Conservation (phyloP, 768 basidiomycete genomes). For the Suillus sp. region DNA sequence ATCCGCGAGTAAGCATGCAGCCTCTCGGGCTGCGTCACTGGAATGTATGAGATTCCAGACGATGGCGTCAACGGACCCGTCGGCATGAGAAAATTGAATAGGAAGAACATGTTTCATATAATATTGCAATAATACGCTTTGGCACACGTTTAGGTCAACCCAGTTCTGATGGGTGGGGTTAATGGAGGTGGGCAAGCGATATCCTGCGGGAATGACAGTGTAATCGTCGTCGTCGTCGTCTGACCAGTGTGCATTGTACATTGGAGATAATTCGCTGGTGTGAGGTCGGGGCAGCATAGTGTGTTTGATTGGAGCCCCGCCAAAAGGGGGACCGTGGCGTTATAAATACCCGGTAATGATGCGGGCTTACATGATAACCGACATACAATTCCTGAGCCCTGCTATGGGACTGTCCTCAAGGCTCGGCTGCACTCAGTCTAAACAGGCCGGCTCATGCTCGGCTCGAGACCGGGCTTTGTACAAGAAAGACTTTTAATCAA, state of each 20-base stretch:
- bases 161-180: conserved; percentile 21
- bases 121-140: conserved; percentile 32
- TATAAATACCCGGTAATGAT: neutral
- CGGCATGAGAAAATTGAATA: conserved; percentile 72
- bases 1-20: conserved; percentile 63
- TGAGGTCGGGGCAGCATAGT: conserved; percentile 20
- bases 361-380: neutral
- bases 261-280: conserved; percentile 30
- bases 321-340: no score
- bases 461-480: neutral
- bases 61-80: conserved; percentile 44
- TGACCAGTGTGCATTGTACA: conserved; percentile 17
- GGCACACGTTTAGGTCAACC: conserved; percentile 16
- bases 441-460: neutral
- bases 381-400: neutral
- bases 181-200: conserved; percentile 13
- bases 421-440: neutral
- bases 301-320: neutral
- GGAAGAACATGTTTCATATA: conserved; percentile 66
- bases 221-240: conserved; percentile 23
- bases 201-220: conserved; percentile 27
- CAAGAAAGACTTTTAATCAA: neutral
- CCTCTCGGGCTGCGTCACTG: conserved; percentile 51
- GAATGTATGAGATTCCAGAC: conserved; percentile 54
- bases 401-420: neutral